Evolutionary conservation across 2,329 filamentous ascomycete genomes (phyloP), one percentile per base, ranked within the genome.

Genomic region (Ceratocystis papillata): DNA sequence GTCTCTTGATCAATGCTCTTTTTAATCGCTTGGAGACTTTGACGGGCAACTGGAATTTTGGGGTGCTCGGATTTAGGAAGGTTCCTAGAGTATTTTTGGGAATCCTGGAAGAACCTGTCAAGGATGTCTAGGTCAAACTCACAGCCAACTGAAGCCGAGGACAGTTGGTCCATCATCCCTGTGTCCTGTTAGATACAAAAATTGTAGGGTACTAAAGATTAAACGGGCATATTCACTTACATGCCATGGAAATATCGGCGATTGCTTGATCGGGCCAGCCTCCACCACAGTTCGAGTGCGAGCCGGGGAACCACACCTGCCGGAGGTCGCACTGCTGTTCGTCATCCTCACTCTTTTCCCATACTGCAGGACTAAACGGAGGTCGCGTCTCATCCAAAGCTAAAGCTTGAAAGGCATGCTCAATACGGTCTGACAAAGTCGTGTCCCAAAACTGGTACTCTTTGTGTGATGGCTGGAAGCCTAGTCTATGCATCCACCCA

Each of bases 281-380:
- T 41, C 87, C 87, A 3, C 87, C 87, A 60, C 88, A 83, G 70
- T 89, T 87, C 10, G 79, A 83, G 72, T 91, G 88, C 62, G 81
- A 83, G 5, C 87, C 87, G 0, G 87, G 84, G 71, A 91, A 90
- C 84, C 84, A 87, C 12, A 80, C 78, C 68, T 81, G 79, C 33
- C 78, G 75, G 57, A 81, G 73, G 67, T 81, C 76, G 1, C 64
- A 68, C n/a, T 50, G 50, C 15, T 63, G 37, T 45, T 65, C 63
- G 22, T 65, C 66, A 3, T 30, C 30, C 17, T 67, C 63, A 53
- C 55, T 46, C 22, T 78, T 75, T 69, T 82, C 79, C 82, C 80
- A 84, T 1, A 84, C 73, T 1, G 82, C 80, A 12, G 82, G 81
- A n/a, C 73, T 75, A 67, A 84, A 85, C 0, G 81, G 78, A 0